Conservation (phyloP, 305 asterid genomes). For the Fraxinus velutina region DNA sequence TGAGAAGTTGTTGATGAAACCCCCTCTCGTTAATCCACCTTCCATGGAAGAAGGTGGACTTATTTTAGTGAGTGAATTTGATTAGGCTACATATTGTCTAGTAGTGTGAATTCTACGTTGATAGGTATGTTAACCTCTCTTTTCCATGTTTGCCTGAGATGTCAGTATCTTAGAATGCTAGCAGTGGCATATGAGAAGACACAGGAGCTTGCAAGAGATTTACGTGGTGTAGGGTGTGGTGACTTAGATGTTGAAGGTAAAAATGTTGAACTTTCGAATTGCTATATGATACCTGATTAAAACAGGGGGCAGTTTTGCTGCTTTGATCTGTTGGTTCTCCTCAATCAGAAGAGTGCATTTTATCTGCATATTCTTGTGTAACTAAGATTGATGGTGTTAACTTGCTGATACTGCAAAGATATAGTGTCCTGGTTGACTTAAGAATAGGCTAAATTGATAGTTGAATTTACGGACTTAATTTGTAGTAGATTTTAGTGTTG, state of each 20-base stretch:
- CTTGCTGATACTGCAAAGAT: background rate
- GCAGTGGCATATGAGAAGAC: slow-evolving; percentile 98
- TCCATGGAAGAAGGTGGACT: slow-evolving; percentile 98
- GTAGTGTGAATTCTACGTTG: background rate
- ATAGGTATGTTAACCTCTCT: slow-evolving; percentile 24
- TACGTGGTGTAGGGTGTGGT: slow-evolving; percentile 86
- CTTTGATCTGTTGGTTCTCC: background rate
- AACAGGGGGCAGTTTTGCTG: background rate
- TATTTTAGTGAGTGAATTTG: slow-evolving; percentile 63
- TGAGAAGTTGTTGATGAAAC: slow-evolving; percentile 78
- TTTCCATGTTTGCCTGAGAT: slow-evolving; percentile 24
- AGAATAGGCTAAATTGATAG: background rate
- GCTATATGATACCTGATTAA: background rate
- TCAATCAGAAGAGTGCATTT: slow-evolving; percentile 8
- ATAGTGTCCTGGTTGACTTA: background rate
- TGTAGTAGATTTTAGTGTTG: background rate
- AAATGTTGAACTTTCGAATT: background rate
- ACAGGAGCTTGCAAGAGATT: slow-evolving; percentile 82
- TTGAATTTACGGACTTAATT: background rate
- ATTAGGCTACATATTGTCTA: background rate
- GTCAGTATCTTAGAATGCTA: slow-evolving; percentile 85
- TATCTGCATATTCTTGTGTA: slow-evolving; percentile 17
- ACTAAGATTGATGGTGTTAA: slow-evolving; percentile 9
- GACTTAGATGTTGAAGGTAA: slow-evolving; percentile 98
- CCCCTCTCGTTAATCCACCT: slow-evolving; percentile 83